Evolutionary conservation across 2,329 filamentous ascomycete species (phyloP).

Genomic region (Diaporthe nobilis): DNA sequence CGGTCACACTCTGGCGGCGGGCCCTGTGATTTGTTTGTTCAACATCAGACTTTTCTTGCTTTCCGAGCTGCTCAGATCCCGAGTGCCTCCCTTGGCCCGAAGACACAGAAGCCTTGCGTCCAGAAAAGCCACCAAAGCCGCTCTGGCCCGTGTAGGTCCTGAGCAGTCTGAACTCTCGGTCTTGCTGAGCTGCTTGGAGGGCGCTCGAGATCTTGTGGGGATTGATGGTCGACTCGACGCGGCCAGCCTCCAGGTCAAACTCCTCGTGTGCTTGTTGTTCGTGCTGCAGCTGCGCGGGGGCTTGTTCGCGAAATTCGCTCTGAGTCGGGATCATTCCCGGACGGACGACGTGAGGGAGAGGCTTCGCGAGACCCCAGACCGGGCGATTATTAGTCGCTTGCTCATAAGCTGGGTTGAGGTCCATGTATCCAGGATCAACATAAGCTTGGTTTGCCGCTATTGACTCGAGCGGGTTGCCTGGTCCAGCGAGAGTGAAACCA

Average conservation of each 20-base stretch:
- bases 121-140: not conserved
- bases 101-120: constrained; percentile 37
- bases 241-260: constrained; percentile 39
- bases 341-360: constrained; percentile 66
- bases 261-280: constrained; percentile 37
- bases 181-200: constrained; percentile 38
- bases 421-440: constrained; percentile 67
- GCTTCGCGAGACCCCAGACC: constrained; percentile 68
- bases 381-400: constrained; percentile 63
- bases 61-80: constrained; percentile 21
- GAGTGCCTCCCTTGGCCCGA: constrained; percentile 24
- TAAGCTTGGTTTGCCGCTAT: constrained; percentile 56
- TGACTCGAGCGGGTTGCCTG: constrained; percentile 37
- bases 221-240: constrained; percentile 38
- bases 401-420: constrained; percentile 68
- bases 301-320: constrained; percentile 52
- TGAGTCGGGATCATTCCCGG: constrained; percentile 65
- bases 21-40: constrained; percentile 13
- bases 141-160: constrained; percentile 37
- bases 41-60: constrained; percentile 22
- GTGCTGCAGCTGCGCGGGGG: constrained; percentile 36
- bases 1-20: constrained; percentile 24
- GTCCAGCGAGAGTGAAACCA: constrained; percentile 41
- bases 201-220: constrained; percentile 39
- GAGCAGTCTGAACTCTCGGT: constrained; percentile 39